These are phyloP conservation scores for Plantago major DNA, from an alignment of 257 asterid species.

Conservation along the genomic window DNA sequence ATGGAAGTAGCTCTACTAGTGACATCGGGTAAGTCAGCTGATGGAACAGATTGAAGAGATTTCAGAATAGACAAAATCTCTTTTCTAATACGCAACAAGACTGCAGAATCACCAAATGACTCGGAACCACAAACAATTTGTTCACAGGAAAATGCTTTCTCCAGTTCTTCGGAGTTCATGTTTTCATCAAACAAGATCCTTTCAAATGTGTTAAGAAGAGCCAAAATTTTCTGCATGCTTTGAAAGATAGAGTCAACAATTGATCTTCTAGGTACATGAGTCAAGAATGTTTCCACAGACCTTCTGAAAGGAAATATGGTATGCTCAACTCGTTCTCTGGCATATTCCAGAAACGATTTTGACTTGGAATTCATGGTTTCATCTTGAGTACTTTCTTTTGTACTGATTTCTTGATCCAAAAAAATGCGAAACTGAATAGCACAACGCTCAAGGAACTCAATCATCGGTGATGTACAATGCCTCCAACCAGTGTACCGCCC, in stretches of 20 bases:
- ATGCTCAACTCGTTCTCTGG: conserved; percentile 26
- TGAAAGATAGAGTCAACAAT: conserved; percentile 28
- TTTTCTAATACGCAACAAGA: conserved; percentile 20
- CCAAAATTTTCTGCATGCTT: conserved; percentile 21
- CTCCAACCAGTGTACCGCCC: conserved; percentile 27
- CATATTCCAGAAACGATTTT: conserved; percentile 33
- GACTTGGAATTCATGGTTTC: conserved; percentile 11
- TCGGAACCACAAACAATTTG: conserved; percentile 8
- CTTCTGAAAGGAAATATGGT: conserved; percentile 22
- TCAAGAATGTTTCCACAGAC: conserved; percentile 29
- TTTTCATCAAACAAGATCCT: conserved; percentile 28
- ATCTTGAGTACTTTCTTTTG: conserved; percentile 13
- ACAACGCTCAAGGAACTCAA: conserved; percentile 23
- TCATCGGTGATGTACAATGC: conserved; percentile 23
- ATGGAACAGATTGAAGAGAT: conserved; percentile 30
- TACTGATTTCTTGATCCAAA: conserved; percentile 26
- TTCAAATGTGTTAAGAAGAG: conserved; percentile 28
- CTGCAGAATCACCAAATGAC: conserved; percentile 12
- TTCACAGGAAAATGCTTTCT: conserved; percentile 20
- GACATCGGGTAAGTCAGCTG: conserved; percentile 27
- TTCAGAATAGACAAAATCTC: conserved; percentile 25
- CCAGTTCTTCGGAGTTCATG: conserved; percentile 31
- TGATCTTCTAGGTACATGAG: conserved; percentile 39
- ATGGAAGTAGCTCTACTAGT: not conserved
- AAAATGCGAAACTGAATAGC: conserved; percentile 9